Conservation (phyloP, 805 yeast genomes). For the Sugiyamaella valdiviana region DNA sequence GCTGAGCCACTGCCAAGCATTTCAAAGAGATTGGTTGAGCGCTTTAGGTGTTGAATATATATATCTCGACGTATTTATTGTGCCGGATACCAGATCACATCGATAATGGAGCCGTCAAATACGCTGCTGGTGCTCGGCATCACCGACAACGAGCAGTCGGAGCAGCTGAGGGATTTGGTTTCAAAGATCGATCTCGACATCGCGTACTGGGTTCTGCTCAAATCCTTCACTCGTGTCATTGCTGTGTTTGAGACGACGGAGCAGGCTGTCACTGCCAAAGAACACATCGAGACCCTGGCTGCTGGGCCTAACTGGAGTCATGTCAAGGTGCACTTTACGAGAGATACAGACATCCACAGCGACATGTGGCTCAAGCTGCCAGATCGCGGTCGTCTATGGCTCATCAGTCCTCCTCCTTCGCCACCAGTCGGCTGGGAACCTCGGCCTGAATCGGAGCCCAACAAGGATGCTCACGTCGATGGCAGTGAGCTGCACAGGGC, state of each 20-base stretch:
- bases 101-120: slow-evolving; percentile 11
- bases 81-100: background rate
- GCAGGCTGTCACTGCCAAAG: slow-evolving; percentile 14
- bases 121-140: slow-evolving; percentile 15
- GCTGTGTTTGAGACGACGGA: slow-evolving; percentile 19
- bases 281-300: slow-evolving; percentile 7
- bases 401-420: slow-evolving; percentile 27
- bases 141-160: slow-evolving; percentile 4
- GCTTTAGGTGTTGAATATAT: background rate
- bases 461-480: slow-evolving; percentile 18
- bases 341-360: slow-evolving; percentile 1
- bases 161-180: background rate
- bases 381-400: slow-evolving; percentile 23
- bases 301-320: slow-evolving; percentile 6
- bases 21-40: no score
- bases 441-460: slow-evolving; percentile 21
- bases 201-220: slow-evolving; percentile 23
- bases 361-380: slow-evolving; percentile 21
- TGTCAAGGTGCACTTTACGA: slow-evolving; percentile 3
- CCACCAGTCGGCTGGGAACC: slow-evolving; percentile 27
- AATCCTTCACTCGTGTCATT: slow-evolving; percentile 20
- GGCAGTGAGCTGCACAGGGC: slow-evolving; percentile 5
- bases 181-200: background rate
- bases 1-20: background rate
- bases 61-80: background rate